These are phyloP conservation scores for Bondarzewia mesenterica DNA, from an alignment of 1,284 basidiomycete genomes.

Conservation along the genomic window DNA sequence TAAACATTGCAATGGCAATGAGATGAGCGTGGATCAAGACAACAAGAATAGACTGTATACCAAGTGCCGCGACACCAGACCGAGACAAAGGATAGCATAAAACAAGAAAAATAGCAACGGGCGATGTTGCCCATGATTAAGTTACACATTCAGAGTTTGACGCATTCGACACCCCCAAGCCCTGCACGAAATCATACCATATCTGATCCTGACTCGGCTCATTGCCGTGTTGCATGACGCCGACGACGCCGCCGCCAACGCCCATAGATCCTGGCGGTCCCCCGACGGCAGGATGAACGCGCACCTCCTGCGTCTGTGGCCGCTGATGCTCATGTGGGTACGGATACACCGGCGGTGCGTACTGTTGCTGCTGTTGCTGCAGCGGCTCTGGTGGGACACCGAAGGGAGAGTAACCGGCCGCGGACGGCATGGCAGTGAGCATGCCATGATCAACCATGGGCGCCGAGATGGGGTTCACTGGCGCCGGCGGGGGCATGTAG, in stretches of 20 bases:
- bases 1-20: too few species aligned
- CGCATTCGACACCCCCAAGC: constrained; percentile 7
- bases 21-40: too few species aligned
- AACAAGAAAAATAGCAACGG: too few species aligned
- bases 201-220: constrained; percentile 12
- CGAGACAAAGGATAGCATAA: too few species aligned
- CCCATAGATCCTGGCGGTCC: neutral
- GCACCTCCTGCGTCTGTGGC: neutral
- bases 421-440: neutral
- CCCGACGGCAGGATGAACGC: neutral
- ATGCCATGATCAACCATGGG: neutral
- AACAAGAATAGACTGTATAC: too few species aligned
- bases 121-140: neutral
- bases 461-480: neutral
- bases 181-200: constrained; percentile 14
- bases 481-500: neutral
- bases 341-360: neutral
- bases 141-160: neutral
- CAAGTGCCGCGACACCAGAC: too few species aligned
- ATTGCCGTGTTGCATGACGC: neutral
- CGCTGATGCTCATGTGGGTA: neutral
- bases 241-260: too few species aligned
- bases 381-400: neutral
- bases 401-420: neutral
- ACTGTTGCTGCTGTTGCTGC: neutral